Evolutionary conservation across 768 basidiomycete species (phyloP), one percentile per base, ranked within the genome.

Genomic region (Lactarius deliciosus): DNA sequence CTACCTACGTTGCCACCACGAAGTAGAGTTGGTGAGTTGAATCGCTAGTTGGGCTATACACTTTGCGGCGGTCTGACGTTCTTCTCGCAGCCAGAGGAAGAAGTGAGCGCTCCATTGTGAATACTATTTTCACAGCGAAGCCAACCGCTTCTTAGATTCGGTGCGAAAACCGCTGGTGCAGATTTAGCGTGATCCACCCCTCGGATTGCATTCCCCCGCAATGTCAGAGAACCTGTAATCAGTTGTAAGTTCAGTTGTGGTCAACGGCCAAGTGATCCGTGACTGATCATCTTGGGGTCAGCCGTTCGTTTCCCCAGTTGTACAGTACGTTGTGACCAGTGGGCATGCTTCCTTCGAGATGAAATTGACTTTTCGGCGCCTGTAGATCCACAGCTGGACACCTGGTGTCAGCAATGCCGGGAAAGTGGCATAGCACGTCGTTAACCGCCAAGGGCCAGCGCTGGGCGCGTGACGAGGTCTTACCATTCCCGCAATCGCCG

Each of bases 281-380:
- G 60, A 53, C 65, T 68, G 60, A 71, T 28, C 55, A 34, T 63
- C 47, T 15, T 41, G 41, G 30, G 11, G 28, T 43, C 57, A 91
- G 89, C 75, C 87, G 85, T 64, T 85, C 86, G 74, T 91, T 86
- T 75, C 90, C 90, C 43, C 79, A 89, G 74, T 83, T 84, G 70
- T 87, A 88, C 73, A 80, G 89, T 90, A 68, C 74, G 88, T 78
- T 22, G 59, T 36, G 60, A 64, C 57, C 66, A 68, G 64, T 57
- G 53, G 50, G 56, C 57, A 45, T 56, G 56, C 45, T 68, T 41
- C 66, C 63, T 4, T 61, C 38, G 40, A 28, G 20, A 34, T 30
- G 58, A 32, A 40, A 40, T 25, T 67, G 75, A 68, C 76, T 36
- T 30, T 22, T 45, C 56, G 34, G 56, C 59, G 65, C 34, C 43